Evolutionary conservation across 2,329 filamentous ascomycete genomes (phyloP), one percentile per base, ranked within the genome.

Genomic region (Elsinoe necatrix): DNA sequence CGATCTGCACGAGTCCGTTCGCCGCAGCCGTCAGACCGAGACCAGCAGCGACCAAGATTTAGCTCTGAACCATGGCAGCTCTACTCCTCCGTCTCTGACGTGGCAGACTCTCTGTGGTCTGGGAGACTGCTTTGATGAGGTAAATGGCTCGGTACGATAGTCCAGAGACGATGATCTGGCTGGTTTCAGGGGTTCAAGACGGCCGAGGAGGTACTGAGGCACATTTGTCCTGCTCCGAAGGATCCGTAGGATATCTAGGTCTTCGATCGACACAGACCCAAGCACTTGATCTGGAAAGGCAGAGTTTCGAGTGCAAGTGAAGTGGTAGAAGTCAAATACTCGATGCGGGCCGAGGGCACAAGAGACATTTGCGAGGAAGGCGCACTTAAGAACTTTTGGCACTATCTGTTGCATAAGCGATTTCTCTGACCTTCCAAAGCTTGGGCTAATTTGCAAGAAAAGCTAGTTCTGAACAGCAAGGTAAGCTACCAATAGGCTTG

Each of bases 1-100:
- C 16, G 48, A 52, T 52, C 48, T 52, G 48, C 48, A 52, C 20
- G 34, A 21, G 14, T 16, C 48, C 48, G 48, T 12, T n/a, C 14
- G 16, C 48, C 4, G 16, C 31, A 52, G 31, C 29, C 29, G 11
- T 21, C 48, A 35, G 48, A 52, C 31, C 29, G 48, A 23, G 48
- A 35, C 48, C 31, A 52, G 48, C 31, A 39, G 14, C 18, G 48
- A 52, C 29, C 4, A n/a, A 11, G 12, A 16, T 39, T 52, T 37
- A 52, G 34, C 48, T 52, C 34, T 39, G 34, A 21, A 23, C 31
- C 21, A 39, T 52, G 14, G 48, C 21, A 37, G 29, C 29, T 52
- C 31, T 69, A 69, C 74, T 72, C 74, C 72, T 74, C 73, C 76
- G 72, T 74, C 71, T 74, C 74, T 76, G 73, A 77, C 74, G 74